Evolutionary conservation across 2,329 filamentous ascomycete species (phyloP).

Genomic region (Gyromitra esculenta): DNA sequence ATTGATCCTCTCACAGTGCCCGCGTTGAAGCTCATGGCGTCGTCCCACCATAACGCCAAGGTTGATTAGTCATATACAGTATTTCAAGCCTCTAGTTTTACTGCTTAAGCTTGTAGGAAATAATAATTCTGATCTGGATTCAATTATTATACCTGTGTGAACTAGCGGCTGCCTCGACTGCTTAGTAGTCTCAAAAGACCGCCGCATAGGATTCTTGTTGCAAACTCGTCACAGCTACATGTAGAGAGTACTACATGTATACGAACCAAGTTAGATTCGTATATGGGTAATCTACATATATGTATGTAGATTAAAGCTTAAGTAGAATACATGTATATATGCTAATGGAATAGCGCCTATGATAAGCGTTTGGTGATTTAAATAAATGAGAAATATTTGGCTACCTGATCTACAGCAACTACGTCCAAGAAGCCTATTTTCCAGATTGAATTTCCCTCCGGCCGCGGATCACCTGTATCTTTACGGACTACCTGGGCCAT

Average conservation of each 20-base stretch:
- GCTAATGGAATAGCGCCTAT: not conserved
- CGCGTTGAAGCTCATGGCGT: conserved; percentile 38
- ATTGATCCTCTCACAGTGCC: conserved; percentile 39
- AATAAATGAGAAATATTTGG: not conserved
- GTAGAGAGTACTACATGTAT: too few relatives aligned
- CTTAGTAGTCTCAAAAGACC: not conserved
- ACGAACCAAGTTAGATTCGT: too few relatives aligned
- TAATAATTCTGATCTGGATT: not conserved
- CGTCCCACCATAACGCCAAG: conserved; percentile 48
- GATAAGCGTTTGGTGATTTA: not conserved
- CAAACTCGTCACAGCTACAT: not conserved
- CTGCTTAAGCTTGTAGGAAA: not conserved
- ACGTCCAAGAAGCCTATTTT: not conserved
- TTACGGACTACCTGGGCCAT: not conserved
- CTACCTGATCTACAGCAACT: not conserved
- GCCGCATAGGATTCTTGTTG: not conserved
- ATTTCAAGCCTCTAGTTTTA: not conserved
- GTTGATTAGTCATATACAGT: conserved; percentile 39
- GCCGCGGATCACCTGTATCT: not conserved
- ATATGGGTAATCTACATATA: too few relatives aligned
- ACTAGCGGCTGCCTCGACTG: too few relatives aligned
- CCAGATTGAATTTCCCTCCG: not conserved
- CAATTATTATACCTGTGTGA: too few relatives aligned
- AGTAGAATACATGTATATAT: too few relatives aligned
- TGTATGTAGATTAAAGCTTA: too few relatives aligned